Evolutionary conservation across 1,284 basidiomycete genomes (phyloP).

Genomic region (Afroboletus lepidellus): DNA sequence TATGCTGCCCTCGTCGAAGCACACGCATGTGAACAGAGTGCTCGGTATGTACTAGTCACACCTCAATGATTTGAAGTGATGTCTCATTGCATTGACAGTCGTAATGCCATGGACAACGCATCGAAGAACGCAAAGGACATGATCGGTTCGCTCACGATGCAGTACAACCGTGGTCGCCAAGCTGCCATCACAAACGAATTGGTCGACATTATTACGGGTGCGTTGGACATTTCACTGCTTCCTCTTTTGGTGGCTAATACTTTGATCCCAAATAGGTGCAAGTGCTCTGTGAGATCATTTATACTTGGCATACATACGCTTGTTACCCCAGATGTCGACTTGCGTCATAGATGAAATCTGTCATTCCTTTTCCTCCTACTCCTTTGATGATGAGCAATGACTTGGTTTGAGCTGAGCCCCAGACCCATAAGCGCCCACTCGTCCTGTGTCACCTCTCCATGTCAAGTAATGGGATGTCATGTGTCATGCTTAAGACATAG

Average conservation of each 20-base stretch:
- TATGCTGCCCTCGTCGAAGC: conserved; percentile 93
- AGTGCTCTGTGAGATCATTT: conserved; percentile 40
- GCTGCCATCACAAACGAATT: conserved; percentile 96
- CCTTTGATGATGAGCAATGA: neutral
- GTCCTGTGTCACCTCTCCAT: too few relatives aligned
- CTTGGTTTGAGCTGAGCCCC: neutral
- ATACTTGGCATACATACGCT: conserved; percentile 12
- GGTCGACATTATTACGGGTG: conserved; percentile 93
- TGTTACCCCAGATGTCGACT: conserved; percentile 10
- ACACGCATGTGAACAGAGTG: conserved; percentile 93
- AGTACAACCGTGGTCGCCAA: conserved; percentile 99
- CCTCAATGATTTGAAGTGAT: conserved; percentile 9
- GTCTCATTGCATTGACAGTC: conserved; percentile 43
- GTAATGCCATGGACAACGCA: conserved; percentile 99
- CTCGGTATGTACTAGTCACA: conserved; percentile 53
- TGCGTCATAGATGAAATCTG: conserved; percentile 27
- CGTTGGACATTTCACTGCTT: neutral
- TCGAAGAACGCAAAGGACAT: conserved; percentile 97
- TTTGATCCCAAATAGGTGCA: conserved; percentile 34
- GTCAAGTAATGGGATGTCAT: too few relatives aligned
- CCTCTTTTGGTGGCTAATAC: neutral
- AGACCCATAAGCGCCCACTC: neutral
- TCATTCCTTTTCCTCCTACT: conserved; percentile 15
- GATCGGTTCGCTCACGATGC: conserved; percentile 84
- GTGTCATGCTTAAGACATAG: conserved; percentile 26